phyloP scores from a whole-genome alignment of 2,329 filamentous ascomycete species.

The Paraphoma sp. region DNA sequence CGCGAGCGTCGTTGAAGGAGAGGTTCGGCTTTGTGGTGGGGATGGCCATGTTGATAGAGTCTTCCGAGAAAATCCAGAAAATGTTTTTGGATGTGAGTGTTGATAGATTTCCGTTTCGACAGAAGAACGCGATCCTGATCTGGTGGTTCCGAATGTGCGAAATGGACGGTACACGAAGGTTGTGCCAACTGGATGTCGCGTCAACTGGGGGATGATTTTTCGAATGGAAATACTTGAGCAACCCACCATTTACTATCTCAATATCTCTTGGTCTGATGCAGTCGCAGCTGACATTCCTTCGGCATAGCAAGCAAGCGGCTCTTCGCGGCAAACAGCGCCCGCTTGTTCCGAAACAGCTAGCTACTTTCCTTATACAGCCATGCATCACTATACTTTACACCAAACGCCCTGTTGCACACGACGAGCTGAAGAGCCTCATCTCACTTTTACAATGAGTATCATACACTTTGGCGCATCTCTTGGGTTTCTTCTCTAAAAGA shows the following conservation, averaged over 20 bases:
- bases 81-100: too few species aligned
- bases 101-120: too few species aligned
- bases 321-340: slow-evolving; percentile 15
- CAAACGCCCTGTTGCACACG: background rate
- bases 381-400: background rate
- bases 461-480: background rate
- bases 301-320: slow-evolving; percentile 22
- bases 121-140: too few species aligned
- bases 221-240: background rate
- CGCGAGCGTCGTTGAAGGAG: slow-evolving; percentile 45
- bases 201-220: background rate
- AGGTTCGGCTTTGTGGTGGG: slow-evolving; percentile 55
- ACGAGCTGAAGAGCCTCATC: slow-evolving; percentile 2
- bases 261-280: background rate
- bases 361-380: slow-evolving; percentile 3
- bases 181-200: too few species aligned
- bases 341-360: slow-evolving; percentile 6
- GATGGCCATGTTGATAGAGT: slow-evolving; percentile 25
- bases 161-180: too few species aligned
- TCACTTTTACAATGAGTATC: background rate
- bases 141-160: too few species aligned
- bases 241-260: background rate
- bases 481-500: too few species aligned
- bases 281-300: slow-evolving; percentile 14
- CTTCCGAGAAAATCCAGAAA: too few species aligned